Percentiles rank a stretch among this genome's conserved stretches.
These are phyloP conservation scores for Fusarium nelsonii DNA, from an alignment of 2,329 filamentous ascomycete species.

Conservation along the genomic window DNA sequence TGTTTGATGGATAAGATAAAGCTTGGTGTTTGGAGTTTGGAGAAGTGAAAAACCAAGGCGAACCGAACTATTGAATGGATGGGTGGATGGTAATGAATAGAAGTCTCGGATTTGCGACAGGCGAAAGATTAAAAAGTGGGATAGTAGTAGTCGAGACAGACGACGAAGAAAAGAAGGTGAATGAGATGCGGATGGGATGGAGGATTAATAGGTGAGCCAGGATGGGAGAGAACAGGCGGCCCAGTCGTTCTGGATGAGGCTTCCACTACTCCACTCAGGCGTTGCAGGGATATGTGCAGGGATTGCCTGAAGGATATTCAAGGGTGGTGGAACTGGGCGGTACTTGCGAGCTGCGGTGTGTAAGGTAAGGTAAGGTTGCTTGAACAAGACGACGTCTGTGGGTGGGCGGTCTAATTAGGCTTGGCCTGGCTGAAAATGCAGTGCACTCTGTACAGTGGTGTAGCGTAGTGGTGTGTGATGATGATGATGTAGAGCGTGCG, in stretches of 20 bases:
- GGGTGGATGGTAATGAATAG: not conserved
- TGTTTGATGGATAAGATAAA: slow-evolving; percentile 6
- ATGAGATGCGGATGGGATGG: slow-evolving; percentile 43
- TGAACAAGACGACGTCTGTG: slow-evolving; percentile 31
- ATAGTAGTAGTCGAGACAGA: slow-evolving; percentile 43
- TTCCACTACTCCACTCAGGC: slow-evolving; percentile 43
- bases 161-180: slow-evolving; percentile 40
- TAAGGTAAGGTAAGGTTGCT: slow-evolving; percentile 20
- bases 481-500: slow-evolving; percentile 37
- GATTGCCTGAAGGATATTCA: slow-evolving; percentile 34
- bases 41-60: slow-evolving; percentile 30
- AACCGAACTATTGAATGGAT: slow-evolving; percentile 16
- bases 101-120: slow-evolving; percentile 33
- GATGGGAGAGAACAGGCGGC: slow-evolving; percentile 43
- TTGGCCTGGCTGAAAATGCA: slow-evolving; percentile 36
- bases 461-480: slow-evolving; percentile 32
- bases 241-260: slow-evolving; percentile 49
- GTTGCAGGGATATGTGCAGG: slow-evolving; percentile 29
- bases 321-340: slow-evolving; percentile 38
- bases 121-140: slow-evolving; percentile 40
- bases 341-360: slow-evolving; percentile 39
- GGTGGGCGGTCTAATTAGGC: slow-evolving; percentile 41
- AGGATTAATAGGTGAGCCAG: slow-evolving; percentile 48
- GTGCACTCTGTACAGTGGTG: slow-evolving; percentile 1
- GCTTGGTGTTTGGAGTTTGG: slow-evolving; percentile 8